These are phyloP conservation scores for Teunomyces atbi DNA, from an alignment of 805 yeast species.

Conservation along the genomic window DNA sequence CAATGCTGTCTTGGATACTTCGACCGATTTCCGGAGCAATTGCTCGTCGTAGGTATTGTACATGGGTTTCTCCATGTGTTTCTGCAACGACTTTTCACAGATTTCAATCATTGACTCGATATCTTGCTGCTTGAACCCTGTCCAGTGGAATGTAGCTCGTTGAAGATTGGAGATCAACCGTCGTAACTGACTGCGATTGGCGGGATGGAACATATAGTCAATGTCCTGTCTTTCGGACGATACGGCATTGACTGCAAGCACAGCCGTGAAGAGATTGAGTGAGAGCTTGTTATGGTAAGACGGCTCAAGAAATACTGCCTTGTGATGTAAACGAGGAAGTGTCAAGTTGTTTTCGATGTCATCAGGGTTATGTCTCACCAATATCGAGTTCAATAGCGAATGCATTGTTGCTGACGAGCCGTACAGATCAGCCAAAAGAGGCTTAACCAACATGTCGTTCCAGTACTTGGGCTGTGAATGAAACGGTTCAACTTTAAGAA, in stretches of 20 bases:
- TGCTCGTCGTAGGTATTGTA: constrained; percentile 39
- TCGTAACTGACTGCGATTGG: constrained; percentile 52
- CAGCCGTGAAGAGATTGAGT: constrained; percentile 62
- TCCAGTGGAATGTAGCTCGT: constrained; percentile 72
- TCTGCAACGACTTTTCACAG: constrained; percentile 45
- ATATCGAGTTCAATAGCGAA: constrained; percentile 43
- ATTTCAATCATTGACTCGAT: constrained; percentile 51
- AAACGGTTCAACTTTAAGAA: constrained; percentile 62
- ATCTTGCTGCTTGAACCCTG: constrained; percentile 64
- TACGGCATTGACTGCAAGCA: constrained; percentile 69
- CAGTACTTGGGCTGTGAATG: constrained; percentile 45
- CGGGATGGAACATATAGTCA: constrained; percentile 70
- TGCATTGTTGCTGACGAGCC: constrained; percentile 43
- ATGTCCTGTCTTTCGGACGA: constrained; percentile 65
- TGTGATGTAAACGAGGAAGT: constrained; percentile 59
- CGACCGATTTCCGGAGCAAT: constrained; percentile 44
- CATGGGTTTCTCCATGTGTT: constrained; percentile 20
- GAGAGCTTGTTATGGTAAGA: constrained; percentile 61
- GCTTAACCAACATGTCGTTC: constrained; percentile 45
- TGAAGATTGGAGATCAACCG: constrained; percentile 60
- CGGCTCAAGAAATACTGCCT: constrained; percentile 58
- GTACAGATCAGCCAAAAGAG: constrained; percentile 40
- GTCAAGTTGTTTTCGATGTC: constrained; percentile 56
- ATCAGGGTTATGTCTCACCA: constrained; percentile 55
- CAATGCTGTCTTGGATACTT: constrained; percentile 49